Evolutionary conservation across 1,139 yeast species (phyloP), one percentile per base, ranked within the genome.

Genomic region (Geotrichum reessii): DNA sequence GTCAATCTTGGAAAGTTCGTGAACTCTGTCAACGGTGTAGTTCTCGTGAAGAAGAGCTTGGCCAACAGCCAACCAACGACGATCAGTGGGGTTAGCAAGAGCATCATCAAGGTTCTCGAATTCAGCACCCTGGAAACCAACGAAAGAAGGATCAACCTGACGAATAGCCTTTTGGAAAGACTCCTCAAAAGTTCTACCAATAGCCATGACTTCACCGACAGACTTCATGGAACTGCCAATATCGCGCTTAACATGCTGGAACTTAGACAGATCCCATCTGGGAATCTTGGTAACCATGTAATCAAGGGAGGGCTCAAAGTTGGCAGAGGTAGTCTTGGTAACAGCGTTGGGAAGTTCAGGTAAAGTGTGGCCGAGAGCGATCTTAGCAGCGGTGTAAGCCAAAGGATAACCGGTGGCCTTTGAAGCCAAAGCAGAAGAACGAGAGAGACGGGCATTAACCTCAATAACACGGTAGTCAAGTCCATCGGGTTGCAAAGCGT

Each of bases 381-480:
- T 80, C 76, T 93, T 93, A 62, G 99, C 99, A 64, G 99, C 99
- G 63, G 96, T 93, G 75, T 91, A 93, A 62, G 99, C 99, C 69
- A 93, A 82, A 69, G 99, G 99, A 71, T 93, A 93, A 70, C 99
- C 99, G 59, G 99, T 93, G 48, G 99, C 99, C 80, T 93, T 93
- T 47, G 99, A 93, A 54, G 99, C 99, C 70, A 93, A 81, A 61
- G 99, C 99, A 48, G 99, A 93, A 58, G 99, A 93, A 76, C 99
- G 86, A 25, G 98, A 92, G 70, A 93, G 81, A 79, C 99, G 88
- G 58, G 99, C 99, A 74, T 93, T 93, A 65, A 93, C 99, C 78
- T 93, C 99, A 74, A 93, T 93, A 67, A 93, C 90, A 77, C 99
- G 88, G 78, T 92, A 93, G 73, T 93, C 99, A 84, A 83, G 66